phyloP scores from a whole-genome alignment of 2,329 filamentous ascomycete species.

The Ilyonectria robusta region DNA sequence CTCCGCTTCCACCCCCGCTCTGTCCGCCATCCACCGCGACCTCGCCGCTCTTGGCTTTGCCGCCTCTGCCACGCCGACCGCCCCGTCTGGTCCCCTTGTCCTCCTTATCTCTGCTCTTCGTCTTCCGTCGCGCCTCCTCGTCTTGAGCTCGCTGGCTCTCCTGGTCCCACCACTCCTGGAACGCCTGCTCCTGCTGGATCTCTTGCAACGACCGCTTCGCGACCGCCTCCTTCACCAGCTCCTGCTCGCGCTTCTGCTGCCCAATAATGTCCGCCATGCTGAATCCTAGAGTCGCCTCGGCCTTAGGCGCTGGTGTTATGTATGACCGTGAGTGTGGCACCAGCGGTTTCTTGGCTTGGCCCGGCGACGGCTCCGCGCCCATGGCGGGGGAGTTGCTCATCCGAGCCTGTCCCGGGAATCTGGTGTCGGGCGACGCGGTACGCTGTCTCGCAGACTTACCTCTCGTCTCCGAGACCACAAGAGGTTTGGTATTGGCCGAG shows the following conservation, averaged over 20 bases:
- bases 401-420: conserved; percentile 71
- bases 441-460: conserved; percentile 59
- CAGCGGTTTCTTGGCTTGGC: conserved; percentile 57
- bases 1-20: conserved; percentile 28
- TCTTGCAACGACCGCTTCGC: conserved; percentile 92
- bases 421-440: conserved; percentile 73
- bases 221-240: conserved; percentile 84
- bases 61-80: conserved; percentile 50
- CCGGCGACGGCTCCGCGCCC: conserved; percentile 47
- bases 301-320: conserved; percentile 69
- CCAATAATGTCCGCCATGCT: conserved; percentile 91
- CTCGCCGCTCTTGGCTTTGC: conserved; percentile 47
- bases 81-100: conserved; percentile 53
- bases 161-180: conserved; percentile 96
- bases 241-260: conserved; percentile 88
- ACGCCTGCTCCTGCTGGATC: conserved; percentile 96
- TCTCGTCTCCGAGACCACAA: conserved; percentile 59
- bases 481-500: conserved; percentile 56
- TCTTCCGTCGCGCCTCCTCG: conserved; percentile 64
- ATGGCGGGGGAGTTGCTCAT: conserved; percentile 52
- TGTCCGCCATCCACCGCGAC: conserved; percentile 37
- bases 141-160: conserved; percentile 82
- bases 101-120: conserved; percentile 59
- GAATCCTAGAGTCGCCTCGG: conserved; percentile 76
- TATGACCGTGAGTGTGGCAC: conserved; percentile 74